A percentile compares a stretch with the other conserved stretches of the same genome.
Evolutionary conservation across 2,329 filamentous ascomycete genomes (phyloP).

Genomic region (Boeremia lycopersici): DNA sequence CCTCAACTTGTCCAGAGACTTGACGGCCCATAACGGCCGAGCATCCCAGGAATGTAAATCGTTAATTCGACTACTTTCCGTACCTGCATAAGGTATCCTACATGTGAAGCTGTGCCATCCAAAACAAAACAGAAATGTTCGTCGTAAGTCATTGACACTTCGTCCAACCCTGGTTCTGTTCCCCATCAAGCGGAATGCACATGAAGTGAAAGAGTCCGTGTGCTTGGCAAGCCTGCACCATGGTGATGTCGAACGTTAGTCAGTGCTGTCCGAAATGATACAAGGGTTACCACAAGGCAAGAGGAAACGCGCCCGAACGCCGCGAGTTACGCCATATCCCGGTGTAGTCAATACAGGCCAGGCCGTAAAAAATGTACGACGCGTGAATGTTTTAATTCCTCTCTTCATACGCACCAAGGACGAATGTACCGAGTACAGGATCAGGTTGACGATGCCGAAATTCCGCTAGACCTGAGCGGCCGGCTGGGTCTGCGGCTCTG

Average conservation of each 20-base stretch:
- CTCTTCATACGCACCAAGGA: not conserved
- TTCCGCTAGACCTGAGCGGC: slow-evolving; percentile 7
- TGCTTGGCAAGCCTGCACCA: not conserved
- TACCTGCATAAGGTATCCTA: slow-evolving; percentile 5
- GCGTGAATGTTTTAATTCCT: not conserved
- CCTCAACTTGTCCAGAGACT: not conserved
- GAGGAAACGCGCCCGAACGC: slow-evolving; percentile 1
- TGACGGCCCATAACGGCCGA: not conserved
- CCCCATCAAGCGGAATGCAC: slow-evolving; percentile 12
- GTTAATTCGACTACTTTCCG: slow-evolving; percentile 8
- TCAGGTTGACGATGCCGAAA: not conserved
- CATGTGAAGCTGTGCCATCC: slow-evolving; percentile 6
- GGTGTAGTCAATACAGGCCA: slow-evolving; percentile 6
- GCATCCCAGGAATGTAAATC: not conserved
- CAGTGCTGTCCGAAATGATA: not conserved
- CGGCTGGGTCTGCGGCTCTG: slow-evolving; percentile 19
- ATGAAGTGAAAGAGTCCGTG: slow-evolving; percentile 8
- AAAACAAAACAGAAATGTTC: not conserved
- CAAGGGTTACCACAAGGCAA: not conserved
- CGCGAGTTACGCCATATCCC: slow-evolving; percentile 3
- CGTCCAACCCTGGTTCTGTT: not conserved
- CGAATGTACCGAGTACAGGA: not conserved
- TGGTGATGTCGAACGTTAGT: not conserved
- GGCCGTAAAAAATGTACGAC: slow-evolving; percentile 5
- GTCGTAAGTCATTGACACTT: slow-evolving; percentile 1